Conservation (phyloP, 345 rosid genomes). For the Eutrema japonicum region DNA sequence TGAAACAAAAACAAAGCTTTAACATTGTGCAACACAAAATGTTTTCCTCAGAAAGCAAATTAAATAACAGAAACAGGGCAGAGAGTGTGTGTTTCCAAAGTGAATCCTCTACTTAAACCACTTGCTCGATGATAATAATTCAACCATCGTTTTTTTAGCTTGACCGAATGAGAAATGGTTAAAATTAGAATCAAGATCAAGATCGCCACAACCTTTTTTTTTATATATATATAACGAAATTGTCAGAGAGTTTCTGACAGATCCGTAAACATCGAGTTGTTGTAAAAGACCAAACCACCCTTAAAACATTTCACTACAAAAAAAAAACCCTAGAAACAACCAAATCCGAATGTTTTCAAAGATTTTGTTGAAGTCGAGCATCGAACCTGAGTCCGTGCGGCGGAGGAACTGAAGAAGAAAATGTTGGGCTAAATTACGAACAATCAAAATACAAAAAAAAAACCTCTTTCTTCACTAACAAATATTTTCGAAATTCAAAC, state of each 20-base stretch:
- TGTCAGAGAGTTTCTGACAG: constrained; percentile 42
- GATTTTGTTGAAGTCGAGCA: constrained; percentile 2
- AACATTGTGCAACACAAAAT: neutral
- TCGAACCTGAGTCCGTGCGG: constrained; percentile 17
- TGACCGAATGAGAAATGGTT: constrained; percentile 29
- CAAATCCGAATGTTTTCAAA: neutral
- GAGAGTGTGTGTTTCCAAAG: constrained; percentile 29
- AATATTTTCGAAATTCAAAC: constrained; percentile 13
- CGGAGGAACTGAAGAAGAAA: constrained; percentile 5
- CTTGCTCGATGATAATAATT: constrained; percentile 7
- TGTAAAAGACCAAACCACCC: constrained; percentile 42
- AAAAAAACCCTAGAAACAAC: constrained; percentile 24
- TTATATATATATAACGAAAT: neutral
- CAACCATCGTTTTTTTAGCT: constrained; percentile 28
- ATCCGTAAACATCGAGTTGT: constrained; percentile 39
- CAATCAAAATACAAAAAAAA: neutral
- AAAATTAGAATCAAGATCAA: constrained; percentile 38
- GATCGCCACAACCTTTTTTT: constrained; percentile 18
- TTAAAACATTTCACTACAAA: constrained; percentile 29
- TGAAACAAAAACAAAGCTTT: constrained; percentile 22
- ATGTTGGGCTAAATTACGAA: neutral
- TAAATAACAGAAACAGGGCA: constrained; percentile 17
- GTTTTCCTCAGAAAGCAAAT: neutral
- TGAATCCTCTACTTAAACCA: constrained; percentile 34
- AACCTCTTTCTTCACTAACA: neutral